Base-by-base conservation (phyloP, 805 yeast species). In the Zygosaccharomyces lentus region DNA sequence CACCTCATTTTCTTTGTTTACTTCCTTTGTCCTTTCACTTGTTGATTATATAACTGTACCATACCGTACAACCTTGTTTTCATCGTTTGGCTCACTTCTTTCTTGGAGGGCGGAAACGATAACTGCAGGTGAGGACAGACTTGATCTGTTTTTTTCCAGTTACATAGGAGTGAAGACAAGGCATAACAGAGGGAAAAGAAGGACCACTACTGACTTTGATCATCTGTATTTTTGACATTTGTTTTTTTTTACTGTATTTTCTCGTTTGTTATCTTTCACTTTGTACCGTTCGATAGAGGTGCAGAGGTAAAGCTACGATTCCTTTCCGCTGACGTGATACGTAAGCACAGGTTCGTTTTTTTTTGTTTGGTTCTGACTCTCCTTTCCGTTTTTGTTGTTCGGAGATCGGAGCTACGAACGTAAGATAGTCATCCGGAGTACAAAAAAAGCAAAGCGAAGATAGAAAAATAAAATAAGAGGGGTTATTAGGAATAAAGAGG, bases 201-300 rank as follows among this genome's bases (percentile, higher is more conserved):
- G n/a, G 32, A 29, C 8, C 10, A 13, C 32, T 13, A 29, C 32
- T 12, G 32, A 29, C 32, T 29, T 29, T 29, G 16, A 7, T 13
- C n/a, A 23, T 17, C 38, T 21, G 25, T 27, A 19, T 25, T 25
- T 35, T 34, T 19, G 19, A 17, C 19, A 8, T 35, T 35, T 35
- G 39, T 35, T 25, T 15, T 35, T 25, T 15, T n/a, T 30, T 17
- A 13, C 38, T 41, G 45, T 39, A 30, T 30, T 32, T 15, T 30
- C 6, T 23, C 12, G 21, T 21, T 31, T 16, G 25, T 23, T 35
- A 9, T 35, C 9, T 4, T 35, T 26, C 21, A 8, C 5, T 29
- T 26, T 16, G 21, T 38, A 13, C 31, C 25, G n/a, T 37, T 9
- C 32, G 10, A 26, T 26, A 26, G 29, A 26, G 29, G 29, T 26